These are phyloP conservation scores for Trametes cingulata DNA, from an alignment of 768 basidiomycete genomes.

Conservation along the genomic window DNA sequence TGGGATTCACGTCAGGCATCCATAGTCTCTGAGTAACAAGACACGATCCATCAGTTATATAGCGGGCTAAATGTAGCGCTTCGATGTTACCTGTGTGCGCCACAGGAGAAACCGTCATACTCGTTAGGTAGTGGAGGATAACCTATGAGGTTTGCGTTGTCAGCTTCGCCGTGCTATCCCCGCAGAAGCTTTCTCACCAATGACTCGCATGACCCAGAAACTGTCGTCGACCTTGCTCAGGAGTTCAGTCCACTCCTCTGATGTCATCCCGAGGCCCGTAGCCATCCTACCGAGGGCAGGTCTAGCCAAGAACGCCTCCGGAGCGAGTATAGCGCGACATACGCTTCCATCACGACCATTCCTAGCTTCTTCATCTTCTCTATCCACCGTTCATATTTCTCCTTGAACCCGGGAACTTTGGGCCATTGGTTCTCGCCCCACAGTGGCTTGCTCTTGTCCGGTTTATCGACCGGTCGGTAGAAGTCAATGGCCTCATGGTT, in stretches of 20 bases:
- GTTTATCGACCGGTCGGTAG: slow-evolving; percentile 69
- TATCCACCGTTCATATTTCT: slow-evolving; percentile 73
- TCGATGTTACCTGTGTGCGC: slow-evolving; percentile 74
- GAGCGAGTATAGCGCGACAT: slow-evolving; percentile 31
- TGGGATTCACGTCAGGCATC: slow-evolving; percentile 72
- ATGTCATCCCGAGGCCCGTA: slow-evolving; percentile 70
- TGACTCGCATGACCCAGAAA: slow-evolving; percentile 88
- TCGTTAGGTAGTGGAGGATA: slow-evolving; percentile 85
- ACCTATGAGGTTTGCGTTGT: no score
- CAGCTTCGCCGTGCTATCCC: no score
- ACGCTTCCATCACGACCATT: slow-evolving; percentile 85
- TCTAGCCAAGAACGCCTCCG: not conserved
- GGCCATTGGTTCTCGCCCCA: slow-evolving; percentile 94
- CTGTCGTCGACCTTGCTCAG: slow-evolving; percentile 74
- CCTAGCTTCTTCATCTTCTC: slow-evolving; percentile 86
- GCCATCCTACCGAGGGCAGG: slow-evolving; percentile 62
- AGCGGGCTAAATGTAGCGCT: not conserved
- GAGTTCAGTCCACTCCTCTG: slow-evolving; percentile 69
- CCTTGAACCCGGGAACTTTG: slow-evolving; percentile 52
- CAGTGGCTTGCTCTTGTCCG: slow-evolving; percentile 68
- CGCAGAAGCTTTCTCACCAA: slow-evolving; percentile 49
- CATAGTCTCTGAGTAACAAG: slow-evolving; percentile 74
- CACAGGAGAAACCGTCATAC: slow-evolving; percentile 85
- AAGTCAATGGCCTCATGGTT: slow-evolving; percentile 86
- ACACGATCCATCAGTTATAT: not conserved